phyloP scores from a whole-genome alignment of 2,329 filamentous ascomycete species.

The Orbilia ellipsospora region DNA sequence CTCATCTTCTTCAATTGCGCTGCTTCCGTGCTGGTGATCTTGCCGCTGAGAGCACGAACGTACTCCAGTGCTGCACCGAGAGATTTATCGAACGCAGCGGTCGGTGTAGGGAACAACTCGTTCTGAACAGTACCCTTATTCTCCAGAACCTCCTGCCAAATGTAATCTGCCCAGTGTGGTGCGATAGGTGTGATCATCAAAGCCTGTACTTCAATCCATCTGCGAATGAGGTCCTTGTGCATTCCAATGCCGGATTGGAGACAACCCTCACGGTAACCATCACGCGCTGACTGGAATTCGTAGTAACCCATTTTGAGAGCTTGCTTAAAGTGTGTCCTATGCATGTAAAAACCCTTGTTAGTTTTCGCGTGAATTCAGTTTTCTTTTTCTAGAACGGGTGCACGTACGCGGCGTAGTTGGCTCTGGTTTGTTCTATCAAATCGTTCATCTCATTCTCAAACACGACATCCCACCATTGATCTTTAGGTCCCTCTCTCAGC shows the following conservation, averaged over 20 bases:
- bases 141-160: constrained; percentile 91
- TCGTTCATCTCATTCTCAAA: constrained; percentile 94
- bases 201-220: constrained; percentile 87
- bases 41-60: constrained; percentile 77
- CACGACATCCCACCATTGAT: constrained; percentile 84
- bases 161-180: constrained; percentile 92
- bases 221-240: constrained; percentile 81
- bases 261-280: constrained; percentile 88
- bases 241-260: constrained; percentile 82
- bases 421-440: constrained; percentile 79
- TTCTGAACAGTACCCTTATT: constrained; percentile 80
- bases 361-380: constrained; percentile 24
- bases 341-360: constrained; percentile 33
- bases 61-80: constrained; percentile 85
- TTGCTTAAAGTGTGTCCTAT: constrained; percentile 79
- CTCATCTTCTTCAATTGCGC: constrained; percentile 86
- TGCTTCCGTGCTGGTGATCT: constrained; percentile 86
- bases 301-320: constrained; percentile 89
- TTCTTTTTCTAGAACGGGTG: neutral
- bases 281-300: constrained; percentile 87
- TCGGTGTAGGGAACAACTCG: constrained; percentile 77
- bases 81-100: constrained; percentile 70
- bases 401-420: constrained; percentile 77
- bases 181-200: constrained; percentile 84
- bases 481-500: constrained; percentile 79